Percentiles rank a stretch among this genome's conserved stretches.
Conservation (phyloP, 495 filamentous ascomycete genomes). For the Trichoderma reesei region DNA sequence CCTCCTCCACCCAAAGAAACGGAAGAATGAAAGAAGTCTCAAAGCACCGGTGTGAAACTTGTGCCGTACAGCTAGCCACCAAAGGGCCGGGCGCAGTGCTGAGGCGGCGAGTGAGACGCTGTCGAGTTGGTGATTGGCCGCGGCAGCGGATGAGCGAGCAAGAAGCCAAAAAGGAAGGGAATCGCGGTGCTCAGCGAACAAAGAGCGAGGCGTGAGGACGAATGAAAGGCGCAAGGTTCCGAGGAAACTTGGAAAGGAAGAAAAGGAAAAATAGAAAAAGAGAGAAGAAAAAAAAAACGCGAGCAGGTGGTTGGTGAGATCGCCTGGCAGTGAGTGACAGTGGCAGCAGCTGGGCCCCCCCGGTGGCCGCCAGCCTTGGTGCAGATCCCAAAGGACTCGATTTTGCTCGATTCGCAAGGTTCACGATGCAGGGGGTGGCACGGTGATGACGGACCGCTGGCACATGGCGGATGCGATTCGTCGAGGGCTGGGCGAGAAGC, state of each 20-base stretch:
- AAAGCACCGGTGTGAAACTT: no score
- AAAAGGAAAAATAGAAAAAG: no score
- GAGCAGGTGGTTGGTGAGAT: not conserved
- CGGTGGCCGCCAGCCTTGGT: not conserved
- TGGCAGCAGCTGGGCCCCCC: not conserved
- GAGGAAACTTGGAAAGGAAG: no score
- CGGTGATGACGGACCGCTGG: not conserved
- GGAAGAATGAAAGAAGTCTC: no score
- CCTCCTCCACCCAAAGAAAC: not conserved
- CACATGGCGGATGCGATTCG: constrained; percentile 1
- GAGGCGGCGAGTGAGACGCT: not conserved
- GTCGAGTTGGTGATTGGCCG: not conserved
- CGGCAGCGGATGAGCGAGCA: not conserved
- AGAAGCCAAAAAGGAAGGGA: not conserved
- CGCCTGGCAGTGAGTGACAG: no score
- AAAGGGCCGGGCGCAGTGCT: not conserved
- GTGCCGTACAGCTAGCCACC: no score
- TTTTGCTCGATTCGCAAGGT: constrained; percentile 4
- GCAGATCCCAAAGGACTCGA: not conserved
- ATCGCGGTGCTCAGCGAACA: not conserved
- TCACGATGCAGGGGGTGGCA: constrained; percentile 7
- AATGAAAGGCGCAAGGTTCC: not conserved
- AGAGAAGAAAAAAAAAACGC: not conserved
- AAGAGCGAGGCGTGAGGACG: not conserved
- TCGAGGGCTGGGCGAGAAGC: not conserved